Conservation (phyloP, 2,329 filamentous ascomycete genomes). For the Boeremia lycopersici region DNA sequence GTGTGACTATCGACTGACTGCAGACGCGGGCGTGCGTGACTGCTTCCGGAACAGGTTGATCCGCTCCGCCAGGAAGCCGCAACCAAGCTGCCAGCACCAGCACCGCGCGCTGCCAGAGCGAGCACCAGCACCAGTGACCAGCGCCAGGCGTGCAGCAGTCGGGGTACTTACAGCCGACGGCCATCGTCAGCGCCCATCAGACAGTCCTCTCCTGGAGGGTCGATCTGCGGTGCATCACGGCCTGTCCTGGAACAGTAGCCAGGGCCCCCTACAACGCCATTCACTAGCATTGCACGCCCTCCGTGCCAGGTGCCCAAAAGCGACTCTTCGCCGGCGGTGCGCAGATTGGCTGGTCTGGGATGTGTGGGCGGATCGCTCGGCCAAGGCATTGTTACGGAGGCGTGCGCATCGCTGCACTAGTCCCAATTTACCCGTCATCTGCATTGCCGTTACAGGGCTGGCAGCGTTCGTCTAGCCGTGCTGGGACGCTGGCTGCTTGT, state of each 20-base stretch:
- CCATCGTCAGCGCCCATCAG: slow-evolving; percentile 15
- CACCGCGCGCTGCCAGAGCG: not conserved
- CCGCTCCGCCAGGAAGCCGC: slow-evolving; percentile 25
- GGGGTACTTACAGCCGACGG: slow-evolving; percentile 33
- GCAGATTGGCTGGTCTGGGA: slow-evolving; percentile 46
- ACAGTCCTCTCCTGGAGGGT: slow-evolving; percentile 35
- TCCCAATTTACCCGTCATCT: slow-evolving; percentile 42
- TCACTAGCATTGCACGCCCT: slow-evolving; percentile 15
- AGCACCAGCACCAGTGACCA: no score
- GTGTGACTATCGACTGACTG: slow-evolving; percentile 16
- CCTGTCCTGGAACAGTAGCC: slow-evolving; percentile 45
- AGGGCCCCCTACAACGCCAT: slow-evolving; percentile 31
- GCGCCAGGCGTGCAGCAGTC: slow-evolving; percentile 3
- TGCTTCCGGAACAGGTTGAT: slow-evolving; percentile 26
- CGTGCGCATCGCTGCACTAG: slow-evolving; percentile 43
- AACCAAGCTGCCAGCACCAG: not conserved
- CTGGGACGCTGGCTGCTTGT: slow-evolving; percentile 40
- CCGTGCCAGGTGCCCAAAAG: slow-evolving; percentile 48
- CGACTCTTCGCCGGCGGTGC: slow-evolving; percentile 46
- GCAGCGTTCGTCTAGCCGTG: slow-evolving; percentile 37
- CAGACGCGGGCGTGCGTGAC: slow-evolving; percentile 17
- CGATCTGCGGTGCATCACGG: slow-evolving; percentile 50
- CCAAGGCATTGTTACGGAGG: slow-evolving; percentile 39
- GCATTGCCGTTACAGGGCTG: slow-evolving; percentile 50
- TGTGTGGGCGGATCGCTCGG: slow-evolving; percentile 45